Evolutionary conservation across 495 filamentous ascomycete genomes (phyloP).

Genomic region (Penicillium cosmopolitanum): DNA sequence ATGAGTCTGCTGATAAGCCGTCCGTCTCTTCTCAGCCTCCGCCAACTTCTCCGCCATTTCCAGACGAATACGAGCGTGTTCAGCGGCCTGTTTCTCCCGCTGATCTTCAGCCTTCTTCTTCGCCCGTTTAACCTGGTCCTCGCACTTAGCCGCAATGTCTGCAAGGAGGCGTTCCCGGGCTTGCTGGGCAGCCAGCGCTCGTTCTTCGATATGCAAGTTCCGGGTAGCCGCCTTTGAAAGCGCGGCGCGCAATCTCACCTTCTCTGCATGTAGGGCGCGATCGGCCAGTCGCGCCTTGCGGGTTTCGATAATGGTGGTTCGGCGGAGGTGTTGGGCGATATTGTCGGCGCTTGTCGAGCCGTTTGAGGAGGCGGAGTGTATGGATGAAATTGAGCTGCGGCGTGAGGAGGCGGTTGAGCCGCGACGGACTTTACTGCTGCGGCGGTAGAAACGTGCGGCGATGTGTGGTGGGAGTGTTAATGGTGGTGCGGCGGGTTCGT

Average conservation of each 20-base stretch:
- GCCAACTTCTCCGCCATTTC: conserved; percentile 91
- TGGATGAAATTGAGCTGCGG: conserved; percentile 86
- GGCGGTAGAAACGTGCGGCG: conserved; percentile 81
- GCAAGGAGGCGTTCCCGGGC: conserved; percentile 89
- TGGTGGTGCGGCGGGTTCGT: conserved; percentile 44
- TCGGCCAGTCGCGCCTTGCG: conserved; percentile 93
- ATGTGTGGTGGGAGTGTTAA: conserved; percentile 78
- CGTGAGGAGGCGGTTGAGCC: conserved; percentile 86
- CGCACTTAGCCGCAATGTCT: conserved; percentile 90
- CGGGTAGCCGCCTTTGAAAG: conserved; percentile 76
- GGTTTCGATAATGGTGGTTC: conserved; percentile 87
- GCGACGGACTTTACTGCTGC: conserved; percentile 70
- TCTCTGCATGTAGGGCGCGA: conserved; percentile 91
- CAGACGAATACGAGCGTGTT: conserved; percentile 70
- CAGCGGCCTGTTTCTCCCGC: conserved; percentile 86
- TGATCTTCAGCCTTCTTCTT: conserved; percentile 92
- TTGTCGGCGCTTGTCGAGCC: conserved; percentile 75
- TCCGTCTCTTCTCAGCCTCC: conserved; percentile 77
- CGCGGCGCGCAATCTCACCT: conserved; percentile 91
- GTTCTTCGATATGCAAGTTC: conserved; percentile 70
- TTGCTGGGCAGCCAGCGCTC: conserved; percentile 86
- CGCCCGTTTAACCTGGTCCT: conserved; percentile 91
- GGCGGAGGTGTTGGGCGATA: conserved; percentile 86
- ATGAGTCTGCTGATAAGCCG: conserved; percentile 57
- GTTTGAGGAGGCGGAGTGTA: conserved; percentile 66